Evolutionary conservation across 2,329 filamentous ascomycete species (phyloP), one percentile per base, ranked within the genome.

Genomic region (Raffaelea deltoideospora): DNA sequence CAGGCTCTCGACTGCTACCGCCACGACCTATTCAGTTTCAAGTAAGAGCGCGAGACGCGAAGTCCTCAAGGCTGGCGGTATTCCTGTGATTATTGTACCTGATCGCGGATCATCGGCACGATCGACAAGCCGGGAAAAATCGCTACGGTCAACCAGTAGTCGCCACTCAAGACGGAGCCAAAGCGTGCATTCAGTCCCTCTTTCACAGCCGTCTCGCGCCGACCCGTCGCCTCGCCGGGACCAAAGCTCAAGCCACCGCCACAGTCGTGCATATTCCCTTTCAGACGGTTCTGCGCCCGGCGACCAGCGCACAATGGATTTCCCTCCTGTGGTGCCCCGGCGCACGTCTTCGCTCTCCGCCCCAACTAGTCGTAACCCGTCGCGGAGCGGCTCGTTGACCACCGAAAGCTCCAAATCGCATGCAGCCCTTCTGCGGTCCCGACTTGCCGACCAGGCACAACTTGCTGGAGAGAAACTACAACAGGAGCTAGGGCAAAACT

Each of bases 21-120:
- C 52, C 19, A 68, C 59, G 41, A 71, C 69, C 6, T n/a, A n/a
- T n/a, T n/a, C n/a, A n/a, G 55, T 65, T 4, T 61, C 65, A 1
- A 76, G 67, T 43, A 58, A 59, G 8, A 71, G 61, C 45, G 69
- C 69, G 4, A 60, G 74, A n/a, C 64, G 66, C 14, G 69, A 76
- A 23, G 56, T 78, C 3, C 64, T 67, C 58, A 75, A 67, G 44
- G 67, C 54, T 37, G 74, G 73, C 8, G 71, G 60, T 3, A 72
- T 79, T 10, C 74, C 74, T 2, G 73, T 79, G 8, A 63, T 76
- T 7, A 61, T 79, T 17, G 66, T 79, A 35, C 74, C 74, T 7
- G 66, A 70, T 38, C 67, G 74, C 14, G 58, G 54, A 14, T 69
- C 72, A 7, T 75, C 71, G 4, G 54, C 62, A 10, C 66, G 64